These are phyloP conservation scores for Lachnum nothofagi DNA, from an alignment of 2,329 filamentous ascomycete species.

Conservation along the genomic window DNA sequence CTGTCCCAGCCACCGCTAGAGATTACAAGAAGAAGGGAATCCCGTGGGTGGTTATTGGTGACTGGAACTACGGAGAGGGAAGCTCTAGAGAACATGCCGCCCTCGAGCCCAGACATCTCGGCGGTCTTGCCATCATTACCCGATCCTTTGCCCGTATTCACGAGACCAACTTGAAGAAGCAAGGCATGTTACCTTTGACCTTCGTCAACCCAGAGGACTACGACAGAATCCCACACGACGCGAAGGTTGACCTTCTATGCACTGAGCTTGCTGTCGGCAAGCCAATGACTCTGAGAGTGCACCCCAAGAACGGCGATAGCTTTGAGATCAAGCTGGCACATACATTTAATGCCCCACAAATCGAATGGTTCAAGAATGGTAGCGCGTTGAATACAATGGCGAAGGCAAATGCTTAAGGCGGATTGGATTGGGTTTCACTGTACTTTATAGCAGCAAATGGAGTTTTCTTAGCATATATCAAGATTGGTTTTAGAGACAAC, in stretches of 20 bases:
- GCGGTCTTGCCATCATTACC: constrained; percentile 93
- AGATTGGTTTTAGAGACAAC: too few relatives aligned
- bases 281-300: constrained; percentile 85
- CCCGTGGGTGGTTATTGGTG: constrained; percentile 94
- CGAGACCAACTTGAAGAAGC: constrained; percentile 99
- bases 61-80: constrained; percentile 99
- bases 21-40: constrained; percentile 98
- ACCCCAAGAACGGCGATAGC: constrained; percentile 77
- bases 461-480: constrained; percentile 8
- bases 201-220: constrained; percentile 94
- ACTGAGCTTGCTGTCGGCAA: constrained; percentile 89
- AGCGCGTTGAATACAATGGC: constrained; percentile 98
- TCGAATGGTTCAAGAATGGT: constrained; percentile 99
- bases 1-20: constrained; percentile 88
- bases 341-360: constrained; percentile 97
- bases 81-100: constrained; percentile 97
- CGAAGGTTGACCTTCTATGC: constrained; percentile 82
- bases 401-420: constrained; percentile 45
- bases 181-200: constrained; percentile 98
- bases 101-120: constrained; percentile 93
- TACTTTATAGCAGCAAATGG: constrained; percentile 13
- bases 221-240: constrained; percentile 89
- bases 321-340: constrained; percentile 84
- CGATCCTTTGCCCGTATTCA: constrained; percentile 97
- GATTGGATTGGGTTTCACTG: constrained; percentile 15